Evolutionary conservation across 2,329 filamentous ascomycete genomes (phyloP).

Genomic region (Xylariaceae sp.): DNA sequence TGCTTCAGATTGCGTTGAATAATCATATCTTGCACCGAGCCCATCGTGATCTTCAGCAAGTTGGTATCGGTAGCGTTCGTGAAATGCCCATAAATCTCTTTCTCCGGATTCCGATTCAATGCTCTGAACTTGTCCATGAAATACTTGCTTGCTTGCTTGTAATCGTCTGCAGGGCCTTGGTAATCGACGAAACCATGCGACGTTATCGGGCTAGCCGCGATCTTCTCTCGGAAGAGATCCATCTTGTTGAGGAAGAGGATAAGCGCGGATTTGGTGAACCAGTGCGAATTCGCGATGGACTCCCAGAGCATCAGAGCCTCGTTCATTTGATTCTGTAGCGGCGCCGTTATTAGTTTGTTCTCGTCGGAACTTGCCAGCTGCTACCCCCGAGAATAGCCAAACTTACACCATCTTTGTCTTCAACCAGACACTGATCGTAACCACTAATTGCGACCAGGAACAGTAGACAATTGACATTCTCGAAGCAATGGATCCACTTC

Average conservation of each 20-base stretch:
- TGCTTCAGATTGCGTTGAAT: slow-evolving; percentile 82
- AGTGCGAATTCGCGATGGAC: slow-evolving; percentile 82
- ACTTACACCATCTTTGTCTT: slow-evolving; percentile 93
- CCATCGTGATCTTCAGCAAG: slow-evolving; percentile 83
- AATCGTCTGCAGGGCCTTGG: slow-evolving; percentile 69
- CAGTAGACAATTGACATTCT: slow-evolving; percentile 88
- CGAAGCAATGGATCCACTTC: slow-evolving; percentile 98
- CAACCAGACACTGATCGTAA: slow-evolving; percentile 93
- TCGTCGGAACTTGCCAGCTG: neutral
- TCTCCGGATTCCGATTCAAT: slow-evolving; percentile 69
- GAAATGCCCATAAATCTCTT: slow-evolving; percentile 66
- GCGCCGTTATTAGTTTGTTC: slow-evolving; percentile 9
- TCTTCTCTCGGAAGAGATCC: slow-evolving; percentile 80
- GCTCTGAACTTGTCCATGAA: slow-evolving; percentile 81
- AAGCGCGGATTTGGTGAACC: slow-evolving; percentile 80
- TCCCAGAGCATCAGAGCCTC: slow-evolving; percentile 87
- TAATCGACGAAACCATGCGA: slow-evolving; percentile 80
- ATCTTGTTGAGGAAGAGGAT: slow-evolving; percentile 90
- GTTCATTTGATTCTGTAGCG: slow-evolving; percentile 80
- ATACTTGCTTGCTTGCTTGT: slow-evolving; percentile 76
- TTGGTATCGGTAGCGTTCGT: slow-evolving; percentile 70
- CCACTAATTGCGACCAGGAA: slow-evolving; percentile 95
- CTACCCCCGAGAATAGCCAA: neutral
- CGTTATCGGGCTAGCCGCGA: slow-evolving; percentile 69
- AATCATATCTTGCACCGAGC: slow-evolving; percentile 84